A percentile compares a stretch with the other conserved stretches of the same genome.
Conservation (phyloP, 2,329 filamentous ascomycete species). For the Purpureocillium takamizusanense region DNA sequence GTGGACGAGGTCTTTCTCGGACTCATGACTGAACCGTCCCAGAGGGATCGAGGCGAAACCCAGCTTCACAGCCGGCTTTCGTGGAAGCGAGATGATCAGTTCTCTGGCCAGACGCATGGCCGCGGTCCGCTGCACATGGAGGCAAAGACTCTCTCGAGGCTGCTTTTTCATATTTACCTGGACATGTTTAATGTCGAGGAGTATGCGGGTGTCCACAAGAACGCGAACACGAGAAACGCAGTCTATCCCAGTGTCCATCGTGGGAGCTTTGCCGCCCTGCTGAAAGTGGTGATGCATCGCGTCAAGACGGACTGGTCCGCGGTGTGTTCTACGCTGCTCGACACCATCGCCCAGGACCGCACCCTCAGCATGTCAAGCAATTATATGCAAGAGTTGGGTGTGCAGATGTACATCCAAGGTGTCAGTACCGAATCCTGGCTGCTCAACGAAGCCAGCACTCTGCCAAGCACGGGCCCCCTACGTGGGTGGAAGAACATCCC, state of each 20-base stretch:
- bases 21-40: constrained; percentile 6
- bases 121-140: constrained; percentile 22
- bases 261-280: constrained; percentile 27
- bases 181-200: constrained; percentile 34
- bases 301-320: constrained; percentile 24
- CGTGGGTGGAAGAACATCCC: constrained; percentile 28
- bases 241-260: constrained; percentile 24
- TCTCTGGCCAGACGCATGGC: constrained; percentile 13
- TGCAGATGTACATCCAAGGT: constrained; percentile 25
- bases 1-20: constrained; percentile 28
- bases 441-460: constrained; percentile 9
- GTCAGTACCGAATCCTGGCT: constrained; percentile 23
- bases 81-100: constrained; percentile 26
- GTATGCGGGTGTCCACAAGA: too few species aligned
- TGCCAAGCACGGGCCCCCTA: constrained; percentile 16
- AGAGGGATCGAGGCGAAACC: constrained; percentile 5
- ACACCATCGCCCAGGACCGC: constrained; percentile 19
- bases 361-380: constrained; percentile 19
- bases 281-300: constrained; percentile 25
- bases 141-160: constrained; percentile 23
- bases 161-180: constrained; percentile 32
- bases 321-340: constrained; percentile 18
- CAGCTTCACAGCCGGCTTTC: constrained; percentile 20
- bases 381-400: constrained; percentile 23
- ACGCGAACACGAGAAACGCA: constrained; percentile 11